Conservation (phyloP, 2,329 filamentous ascomycete species). For the Colletotrichum sp. region DNA sequence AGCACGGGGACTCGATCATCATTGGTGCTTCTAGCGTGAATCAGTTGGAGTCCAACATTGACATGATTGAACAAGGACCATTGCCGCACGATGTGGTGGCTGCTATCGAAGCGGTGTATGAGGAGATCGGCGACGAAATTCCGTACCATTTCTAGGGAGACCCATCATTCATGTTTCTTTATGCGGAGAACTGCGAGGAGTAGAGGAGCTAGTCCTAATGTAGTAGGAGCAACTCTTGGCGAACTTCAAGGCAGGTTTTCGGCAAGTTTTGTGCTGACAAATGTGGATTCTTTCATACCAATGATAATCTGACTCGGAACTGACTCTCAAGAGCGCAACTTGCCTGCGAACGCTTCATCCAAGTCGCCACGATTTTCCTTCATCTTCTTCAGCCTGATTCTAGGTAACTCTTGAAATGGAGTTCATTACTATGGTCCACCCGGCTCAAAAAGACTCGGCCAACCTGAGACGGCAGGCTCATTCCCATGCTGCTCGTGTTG, state of each 20-base stretch:
- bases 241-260: not conserved
- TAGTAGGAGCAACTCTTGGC: not conserved
- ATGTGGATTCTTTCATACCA: not conserved
- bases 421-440: not conserved
- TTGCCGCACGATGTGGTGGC: constrained; percentile 39
- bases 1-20: constrained; percentile 39
- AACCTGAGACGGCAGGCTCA: not conserved
- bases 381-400: not conserved
- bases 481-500: not conserved
- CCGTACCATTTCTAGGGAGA: not conserved
- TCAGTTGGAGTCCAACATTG: constrained; percentile 40
- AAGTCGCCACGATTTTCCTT: not conserved
- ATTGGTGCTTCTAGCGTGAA: constrained; percentile 36
- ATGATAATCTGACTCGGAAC: not conserved
- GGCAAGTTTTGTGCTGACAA: not conserved
- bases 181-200: not conserved
- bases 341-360: not conserved
- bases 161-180: not conserved
- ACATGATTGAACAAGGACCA: constrained; percentile 41
- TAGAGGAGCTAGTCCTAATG: not conserved
- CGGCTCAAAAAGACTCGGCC: not conserved
- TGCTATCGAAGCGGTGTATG: constrained; percentile 2
- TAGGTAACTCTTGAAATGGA: not conserved
- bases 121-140: not conserved
- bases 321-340: not conserved